Percentiles rank a stretch among this genome's conserved stretches.
phyloP scores from a whole-genome alignment of 164 flowering plant species.

The Malania oleifera region DNA sequence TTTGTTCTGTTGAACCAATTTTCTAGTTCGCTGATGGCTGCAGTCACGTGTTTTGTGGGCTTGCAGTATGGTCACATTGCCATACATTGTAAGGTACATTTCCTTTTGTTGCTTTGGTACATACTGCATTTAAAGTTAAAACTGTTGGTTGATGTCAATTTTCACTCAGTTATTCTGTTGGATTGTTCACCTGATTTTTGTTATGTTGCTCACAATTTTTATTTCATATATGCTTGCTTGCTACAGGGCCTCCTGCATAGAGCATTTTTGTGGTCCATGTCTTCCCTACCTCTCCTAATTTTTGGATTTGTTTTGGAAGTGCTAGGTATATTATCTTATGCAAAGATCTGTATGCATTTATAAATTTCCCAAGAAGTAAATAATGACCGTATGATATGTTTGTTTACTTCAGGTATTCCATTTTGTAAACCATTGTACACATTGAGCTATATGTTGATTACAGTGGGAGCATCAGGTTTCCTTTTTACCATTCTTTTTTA shows the following conservation, averaged over 20 bases:
- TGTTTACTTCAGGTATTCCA: constrained; percentile 51
- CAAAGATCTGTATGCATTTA: not conserved
- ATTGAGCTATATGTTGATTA: constrained; percentile 69
- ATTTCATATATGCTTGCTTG: constrained; percentile 8
- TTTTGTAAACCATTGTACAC: constrained; percentile 65
- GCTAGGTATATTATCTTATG: constrained; percentile 34
- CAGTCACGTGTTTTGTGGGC: constrained; percentile 64
- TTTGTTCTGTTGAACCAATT: constrained; percentile 2
- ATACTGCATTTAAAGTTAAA: not conserved
- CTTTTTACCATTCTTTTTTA: constrained; percentile 49
- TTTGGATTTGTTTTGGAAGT: constrained; percentile 37
- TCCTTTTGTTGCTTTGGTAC: not conserved
- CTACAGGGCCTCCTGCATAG: constrained; percentile 43
- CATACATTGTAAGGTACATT: constrained; percentile 51
- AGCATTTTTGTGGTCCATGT: constrained; percentile 43
- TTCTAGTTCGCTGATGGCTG: constrained; percentile 70
- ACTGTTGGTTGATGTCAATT: too few relatives aligned
- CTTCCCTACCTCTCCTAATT: constrained; percentile 40
- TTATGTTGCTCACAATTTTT: constrained; percentile 5
- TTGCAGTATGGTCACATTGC: constrained; percentile 69
- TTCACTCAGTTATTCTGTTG: too few relatives aligned
- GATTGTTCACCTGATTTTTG: not conserved
- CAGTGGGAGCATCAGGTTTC: constrained; percentile 67
- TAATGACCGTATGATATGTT: not conserved
- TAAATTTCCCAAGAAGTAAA: not conserved